phyloP scores from a whole-genome alignment of 371 early-diverging fungal genomes.

The Mortierella polycephala region DNA sequence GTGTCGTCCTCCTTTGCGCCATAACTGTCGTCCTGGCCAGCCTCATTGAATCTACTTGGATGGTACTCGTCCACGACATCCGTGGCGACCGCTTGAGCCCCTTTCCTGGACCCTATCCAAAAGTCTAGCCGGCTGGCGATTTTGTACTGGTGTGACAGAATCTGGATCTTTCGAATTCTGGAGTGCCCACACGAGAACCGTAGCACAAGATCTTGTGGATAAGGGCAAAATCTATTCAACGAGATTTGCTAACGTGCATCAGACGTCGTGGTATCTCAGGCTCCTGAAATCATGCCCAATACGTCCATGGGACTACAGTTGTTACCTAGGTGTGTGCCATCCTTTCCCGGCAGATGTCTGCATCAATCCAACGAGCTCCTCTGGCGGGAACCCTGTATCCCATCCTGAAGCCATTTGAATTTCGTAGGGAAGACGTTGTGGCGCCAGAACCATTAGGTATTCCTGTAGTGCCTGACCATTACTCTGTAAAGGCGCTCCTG shows the following conservation, averaged over 20 bases:
- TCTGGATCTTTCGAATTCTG: slow-evolving; percentile 75
- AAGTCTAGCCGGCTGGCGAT: slow-evolving; percentile 82
- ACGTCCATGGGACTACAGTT: neutral
- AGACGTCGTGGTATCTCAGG: no score
- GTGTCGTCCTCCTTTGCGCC: slow-evolving; percentile 1
- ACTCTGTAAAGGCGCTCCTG: slow-evolving; percentile 30
- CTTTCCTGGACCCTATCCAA: slow-evolving; percentile 62
- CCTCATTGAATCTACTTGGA: slow-evolving; percentile 6
- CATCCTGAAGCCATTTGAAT: slow-evolving; percentile 62
- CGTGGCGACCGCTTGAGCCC: slow-evolving; percentile 25
- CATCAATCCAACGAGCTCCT: slow-evolving; percentile 57
- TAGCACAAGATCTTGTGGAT: slow-evolving; percentile 77
- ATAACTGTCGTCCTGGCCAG: slow-evolving; percentile 10
- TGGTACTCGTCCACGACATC: slow-evolving; percentile 4
- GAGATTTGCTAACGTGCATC: neutral
- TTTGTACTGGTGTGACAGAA: slow-evolving; percentile 85
- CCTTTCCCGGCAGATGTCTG: slow-evolving; percentile 61
- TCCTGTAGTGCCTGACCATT: slow-evolving; percentile 46
- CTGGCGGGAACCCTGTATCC: slow-evolving; percentile 64
- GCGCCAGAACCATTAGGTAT: slow-evolving; percentile 48
- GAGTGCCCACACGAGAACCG: slow-evolving; percentile 68
- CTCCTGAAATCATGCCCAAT: no score
- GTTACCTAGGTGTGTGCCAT: slow-evolving; percentile 69
- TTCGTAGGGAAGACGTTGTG: slow-evolving; percentile 57
- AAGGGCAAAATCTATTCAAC: slow-evolving; percentile 70